Conservation (phyloP, 768 basidiomycete species). For the Hericium coralloides region DNA sequence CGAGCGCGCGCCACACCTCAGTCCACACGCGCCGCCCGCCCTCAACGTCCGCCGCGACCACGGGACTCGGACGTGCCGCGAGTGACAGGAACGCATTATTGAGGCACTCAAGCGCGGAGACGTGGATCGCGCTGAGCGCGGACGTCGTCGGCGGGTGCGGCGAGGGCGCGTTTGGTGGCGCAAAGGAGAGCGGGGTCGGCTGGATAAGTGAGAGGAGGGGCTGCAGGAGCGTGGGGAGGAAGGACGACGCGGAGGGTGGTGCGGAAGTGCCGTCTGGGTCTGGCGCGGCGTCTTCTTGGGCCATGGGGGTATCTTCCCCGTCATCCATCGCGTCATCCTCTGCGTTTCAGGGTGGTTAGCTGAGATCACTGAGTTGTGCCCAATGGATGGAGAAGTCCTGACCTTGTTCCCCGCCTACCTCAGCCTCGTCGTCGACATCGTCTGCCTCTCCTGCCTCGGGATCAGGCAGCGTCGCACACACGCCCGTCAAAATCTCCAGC, state of each 20-base stretch:
- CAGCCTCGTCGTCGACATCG: conserved; percentile 25
- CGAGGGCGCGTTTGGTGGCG: conserved; percentile 58
- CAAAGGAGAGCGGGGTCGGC: conserved; percentile 77
- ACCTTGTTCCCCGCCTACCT: conserved; percentile 29
- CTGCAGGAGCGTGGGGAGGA: conserved; percentile 54
- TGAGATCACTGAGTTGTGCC: too few relatives aligned
- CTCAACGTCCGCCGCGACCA: conserved; percentile 34
- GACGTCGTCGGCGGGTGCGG: conserved; percentile 86
- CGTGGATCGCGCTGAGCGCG: conserved; percentile 72
- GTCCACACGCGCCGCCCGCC: conserved; percentile 53
- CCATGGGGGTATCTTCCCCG: conserved; percentile 19
- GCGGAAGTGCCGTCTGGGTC: background rate
- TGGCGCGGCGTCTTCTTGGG: conserved; percentile 14
- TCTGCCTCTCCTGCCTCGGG: conserved; percentile 37
- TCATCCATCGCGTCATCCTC: conserved; percentile 28
- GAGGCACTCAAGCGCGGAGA: conserved; percentile 80
- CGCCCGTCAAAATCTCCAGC: conserved; percentile 81
- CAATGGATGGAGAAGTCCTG: conserved; percentile 2
- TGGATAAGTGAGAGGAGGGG: conserved; percentile 63
- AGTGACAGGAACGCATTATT: conserved; percentile 83
- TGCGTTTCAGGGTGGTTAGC: too few relatives aligned
- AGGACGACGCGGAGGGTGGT: conserved; percentile 20
- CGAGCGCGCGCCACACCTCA: conserved; percentile 54
- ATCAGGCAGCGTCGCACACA: conserved; percentile 84
- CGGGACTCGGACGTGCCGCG: conserved; percentile 36